Conservation (phyloP, 139 green algal species). For the Pleodorina starrii region DNA sequence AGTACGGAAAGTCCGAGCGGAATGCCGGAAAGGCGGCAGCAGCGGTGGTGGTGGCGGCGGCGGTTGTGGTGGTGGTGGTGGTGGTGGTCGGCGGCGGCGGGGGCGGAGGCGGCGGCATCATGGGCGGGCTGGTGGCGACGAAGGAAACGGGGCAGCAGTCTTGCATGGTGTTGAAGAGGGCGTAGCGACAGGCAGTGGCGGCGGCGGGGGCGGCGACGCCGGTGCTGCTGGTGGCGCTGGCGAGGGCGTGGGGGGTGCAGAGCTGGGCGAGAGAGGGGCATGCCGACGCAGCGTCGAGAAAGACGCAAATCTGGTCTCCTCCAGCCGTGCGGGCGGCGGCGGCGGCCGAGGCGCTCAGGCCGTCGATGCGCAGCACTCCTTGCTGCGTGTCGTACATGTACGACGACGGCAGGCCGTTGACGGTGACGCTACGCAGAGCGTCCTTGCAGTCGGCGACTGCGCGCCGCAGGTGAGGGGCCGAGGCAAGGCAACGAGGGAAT, state of each 20-base stretch:
- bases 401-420: slow-evolving; percentile 3
- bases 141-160: slow-evolving; percentile 37
- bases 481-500: no score
- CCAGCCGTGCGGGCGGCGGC: no score
- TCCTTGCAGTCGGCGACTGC: slow-evolving; percentile 37
- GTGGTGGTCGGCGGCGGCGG: not conserved
- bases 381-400: slow-evolving; percentile 45
- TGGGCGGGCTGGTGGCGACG: not conserved
- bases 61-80: not conserved
- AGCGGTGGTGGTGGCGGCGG: not conserved
- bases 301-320: slow-evolving; percentile 43
- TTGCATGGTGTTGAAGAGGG: slow-evolving; percentile 31
- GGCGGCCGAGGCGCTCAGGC: not conserved
- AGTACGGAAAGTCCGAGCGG: slow-evolving; percentile 42
- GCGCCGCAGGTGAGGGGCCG: not conserved
- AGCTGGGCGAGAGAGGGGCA: slow-evolving; percentile 22
- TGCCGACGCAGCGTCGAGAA: not conserved
- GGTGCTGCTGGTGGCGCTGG: no score
- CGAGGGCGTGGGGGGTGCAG: not conserved
- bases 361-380: slow-evolving; percentile 22
- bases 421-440: not conserved
- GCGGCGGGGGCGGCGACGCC: not conserved
- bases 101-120: not conserved
- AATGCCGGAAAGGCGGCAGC: not conserved
- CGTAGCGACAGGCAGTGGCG: slow-evolving; percentile 3